A percentile compares a stretch with the other conserved stretches of the same genome.
phyloP scores from a whole-genome alignment of 129 eudicot genomes.

The Mikania micrantha region DNA sequence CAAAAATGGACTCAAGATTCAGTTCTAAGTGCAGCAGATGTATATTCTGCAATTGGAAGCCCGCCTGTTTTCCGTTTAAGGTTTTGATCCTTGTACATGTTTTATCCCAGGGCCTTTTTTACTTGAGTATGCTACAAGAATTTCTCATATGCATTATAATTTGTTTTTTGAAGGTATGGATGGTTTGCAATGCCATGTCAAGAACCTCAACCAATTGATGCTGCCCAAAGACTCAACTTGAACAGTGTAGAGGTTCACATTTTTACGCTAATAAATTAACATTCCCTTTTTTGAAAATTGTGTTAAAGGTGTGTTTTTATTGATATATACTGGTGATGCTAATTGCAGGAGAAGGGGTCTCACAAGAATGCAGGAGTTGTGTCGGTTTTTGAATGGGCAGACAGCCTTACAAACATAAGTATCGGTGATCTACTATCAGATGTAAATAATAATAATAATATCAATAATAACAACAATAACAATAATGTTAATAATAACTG shows the following conservation, averaged over 20 bases:
- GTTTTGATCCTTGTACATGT: slow-evolving; percentile 29
- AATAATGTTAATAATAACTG: neutral
- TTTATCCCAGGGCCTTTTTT: neutral
- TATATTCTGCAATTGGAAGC: slow-evolving; percentile 59
- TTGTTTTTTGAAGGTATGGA: slow-evolving; percentile 46
- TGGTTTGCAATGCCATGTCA: slow-evolving; percentile 43
- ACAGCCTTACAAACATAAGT: slow-evolving; percentile 82
- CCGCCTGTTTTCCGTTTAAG: slow-evolving; percentile 80
- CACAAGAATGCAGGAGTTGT: slow-evolving; percentile 27
- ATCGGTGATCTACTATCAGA: slow-evolving; percentile 68
- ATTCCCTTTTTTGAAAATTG: neutral
- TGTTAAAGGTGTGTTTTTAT: neutral
- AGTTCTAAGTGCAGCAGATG: slow-evolving; percentile 70
- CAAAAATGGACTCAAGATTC: slow-evolving; percentile 78
- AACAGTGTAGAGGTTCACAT: slow-evolving; percentile 17
- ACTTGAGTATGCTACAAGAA: slow-evolving; percentile 8
- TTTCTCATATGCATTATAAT: neutral
- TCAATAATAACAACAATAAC: neutral
- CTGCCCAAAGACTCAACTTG: slow-evolving; percentile 16
- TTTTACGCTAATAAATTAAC: too few species aligned
- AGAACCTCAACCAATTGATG: slow-evolving; percentile 20
- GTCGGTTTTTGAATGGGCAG: slow-evolving; percentile 87
- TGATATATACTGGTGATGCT: neutral
- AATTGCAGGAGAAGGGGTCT: slow-evolving; percentile 33
- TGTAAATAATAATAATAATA: slow-evolving; percentile 1